Conservation (phyloP, 176 grass and related monocot genomes). For the Carex scoparia region DNA sequence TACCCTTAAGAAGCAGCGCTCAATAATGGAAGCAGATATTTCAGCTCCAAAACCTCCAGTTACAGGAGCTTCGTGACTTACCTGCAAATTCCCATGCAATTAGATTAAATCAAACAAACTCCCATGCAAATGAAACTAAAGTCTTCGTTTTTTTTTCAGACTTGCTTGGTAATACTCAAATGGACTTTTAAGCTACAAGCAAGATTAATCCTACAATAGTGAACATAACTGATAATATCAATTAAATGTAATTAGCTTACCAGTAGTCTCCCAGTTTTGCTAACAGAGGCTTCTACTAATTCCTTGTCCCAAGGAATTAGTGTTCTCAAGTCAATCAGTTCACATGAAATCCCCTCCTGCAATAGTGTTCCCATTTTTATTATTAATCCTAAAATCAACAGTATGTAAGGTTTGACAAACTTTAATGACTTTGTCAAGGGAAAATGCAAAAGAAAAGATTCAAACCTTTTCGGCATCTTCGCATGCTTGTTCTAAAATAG, state of each 20-base stretch:
- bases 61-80: constrained; percentile 91
- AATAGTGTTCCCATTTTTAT: constrained; percentile 18
- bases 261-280: constrained; percentile 81
- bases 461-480: constrained; percentile 76
- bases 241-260: constrained; percentile 35
- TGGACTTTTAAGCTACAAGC: constrained; percentile 1
- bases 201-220: background rate
- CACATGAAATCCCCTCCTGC: constrained; percentile 90
- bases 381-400: constrained; percentile 14
- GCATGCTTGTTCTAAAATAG: constrained; percentile 73
- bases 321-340: constrained; percentile 91
- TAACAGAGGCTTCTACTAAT: constrained; percentile 76
- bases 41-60: constrained; percentile 90
- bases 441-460: background rate
- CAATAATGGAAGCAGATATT: constrained; percentile 74
- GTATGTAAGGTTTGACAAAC: background rate
- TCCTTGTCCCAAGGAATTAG: constrained; percentile 97
- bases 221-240: background rate
- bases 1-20: constrained; percentile 92
- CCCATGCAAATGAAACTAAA: background rate
- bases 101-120: background rate
- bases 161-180: background rate
- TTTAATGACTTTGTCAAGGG: background rate
- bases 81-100: constrained; percentile 29
- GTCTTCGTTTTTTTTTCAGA: background rate